phyloP scores from a whole-genome alignment of 2,329 filamentous ascomycete species.

The Colletotrichum gloeosporioides region DNA sequence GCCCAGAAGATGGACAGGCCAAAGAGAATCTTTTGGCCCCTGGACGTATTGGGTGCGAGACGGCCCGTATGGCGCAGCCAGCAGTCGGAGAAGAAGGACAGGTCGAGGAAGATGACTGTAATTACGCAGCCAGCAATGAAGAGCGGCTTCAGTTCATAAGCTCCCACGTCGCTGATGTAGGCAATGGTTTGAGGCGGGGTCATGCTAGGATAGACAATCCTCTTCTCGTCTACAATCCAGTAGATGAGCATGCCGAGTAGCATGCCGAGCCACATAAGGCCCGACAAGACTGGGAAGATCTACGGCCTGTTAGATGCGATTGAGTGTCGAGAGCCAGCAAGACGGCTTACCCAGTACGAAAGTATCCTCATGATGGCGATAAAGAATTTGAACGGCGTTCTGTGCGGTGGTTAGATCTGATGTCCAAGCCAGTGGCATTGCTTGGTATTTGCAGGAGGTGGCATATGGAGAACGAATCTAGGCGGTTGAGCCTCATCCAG shows the following conservation, averaged over 20 bases:
- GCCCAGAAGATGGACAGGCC: constrained; percentile 70
- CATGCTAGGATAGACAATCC: constrained; percentile 68
- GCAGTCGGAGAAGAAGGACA: constrained; percentile 81
- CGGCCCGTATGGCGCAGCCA: constrained; percentile 84
- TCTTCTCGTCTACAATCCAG: constrained; percentile 65
- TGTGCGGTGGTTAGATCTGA: background rate
- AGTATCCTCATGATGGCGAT: constrained; percentile 22
- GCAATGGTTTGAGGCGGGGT: constrained; percentile 62
- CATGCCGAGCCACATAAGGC: constrained; percentile 69
- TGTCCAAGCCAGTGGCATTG: background rate
- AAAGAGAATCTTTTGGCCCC: constrained; percentile 67
- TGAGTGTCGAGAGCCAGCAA: background rate
- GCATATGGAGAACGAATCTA: background rate
- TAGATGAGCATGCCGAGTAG: constrained; percentile 73
- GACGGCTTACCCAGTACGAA: constrained; percentile 40
- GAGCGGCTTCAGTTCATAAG: constrained; percentile 70
- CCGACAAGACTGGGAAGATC: constrained; percentile 74
- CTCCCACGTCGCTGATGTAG: constrained; percentile 75
- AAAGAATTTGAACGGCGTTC: background rate
- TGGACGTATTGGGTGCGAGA: constrained; percentile 73
- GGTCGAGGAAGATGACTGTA: constrained; percentile 80
- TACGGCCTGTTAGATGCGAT: constrained; percentile 25
- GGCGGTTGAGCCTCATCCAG: background rate
- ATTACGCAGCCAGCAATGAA: constrained; percentile 76
- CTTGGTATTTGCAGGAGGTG: background rate